Evolutionary conservation across 1,139 yeast species (phyloP), one percentile per base, ranked within the genome.

Genomic region (Petasospora fabianii): DNA sequence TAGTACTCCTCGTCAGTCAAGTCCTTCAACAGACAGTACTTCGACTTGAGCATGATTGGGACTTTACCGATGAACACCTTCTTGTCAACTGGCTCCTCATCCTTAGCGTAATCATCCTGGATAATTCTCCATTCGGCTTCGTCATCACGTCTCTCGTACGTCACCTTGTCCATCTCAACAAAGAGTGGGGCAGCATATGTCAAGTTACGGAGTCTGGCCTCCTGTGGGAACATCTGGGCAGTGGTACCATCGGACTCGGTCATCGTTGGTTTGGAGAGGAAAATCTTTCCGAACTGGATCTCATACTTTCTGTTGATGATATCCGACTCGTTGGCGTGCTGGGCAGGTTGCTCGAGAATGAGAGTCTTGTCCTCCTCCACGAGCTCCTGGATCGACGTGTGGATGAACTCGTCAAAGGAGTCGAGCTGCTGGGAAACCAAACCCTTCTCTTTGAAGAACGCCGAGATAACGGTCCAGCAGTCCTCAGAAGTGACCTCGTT

Each of bases 201-300:
- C 65, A 94, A 74, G 61, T 92, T 92, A 66, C 99, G 80, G 50
- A 92, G 73, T 55, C 99, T 77, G 8, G 98, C 98, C 64, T 94
- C 99, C 65, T 94, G 98, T 10, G 99, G 98, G 62, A 86, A 86
- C 84, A 94, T 81, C 14, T 96, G 95, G 56, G 88, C 94, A n/a
- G 97, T 90, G 24, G 96, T 88, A 69, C 99, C 99, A 67, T 94
- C 99, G 24, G 97, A 96, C 69, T 94, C 99, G 16, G 97, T 94
- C 77, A 92, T 96, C 36, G 96, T 87, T 30, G 99, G 98, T 57
- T 92, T 86, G 29, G 97, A 88, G 53, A 94, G 80, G 64, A 86
- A 94, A 57, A 94, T 92, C 64, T 92, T 94, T 49, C 98, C 99
- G 66, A 94, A 94, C 21, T 90, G 80, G 59, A 94, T 92, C 65